Evolutionary conservation across 2,329 filamentous ascomycete species (phyloP), one percentile per base, ranked within the genome.

Genomic region (Trichoderma atroviride): DNA sequence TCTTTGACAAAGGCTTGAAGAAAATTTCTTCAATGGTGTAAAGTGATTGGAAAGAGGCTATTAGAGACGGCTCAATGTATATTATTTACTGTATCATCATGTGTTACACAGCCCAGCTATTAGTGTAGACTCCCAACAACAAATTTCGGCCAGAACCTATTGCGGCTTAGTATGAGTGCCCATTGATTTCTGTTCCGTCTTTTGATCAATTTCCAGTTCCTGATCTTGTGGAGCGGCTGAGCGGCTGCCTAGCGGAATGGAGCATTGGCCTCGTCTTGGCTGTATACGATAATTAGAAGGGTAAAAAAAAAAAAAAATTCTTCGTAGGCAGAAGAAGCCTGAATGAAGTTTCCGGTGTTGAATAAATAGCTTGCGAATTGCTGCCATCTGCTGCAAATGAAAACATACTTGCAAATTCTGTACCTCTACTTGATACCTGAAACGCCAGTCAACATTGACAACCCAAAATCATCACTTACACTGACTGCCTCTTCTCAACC

Each of bases 201-300:
- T 43, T 57, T 14, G 52, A 24, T 65, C 24, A 19, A 27, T 19
- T 56, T 27, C 16, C 33, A 4, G 16, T 11, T 11, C 47, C 37
- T 37, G n/a, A 47, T 66, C 6, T 5, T 40, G 60, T 63, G 60
- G 60, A 53, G 60, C 19, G 60, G 60, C 60, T 63, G 60, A 29
- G 60, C 13, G 60, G 60, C 47, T 63, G 60, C 60, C 60, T 63
- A 47, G 9, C 22, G 27, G 31, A 9, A 63, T 16, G 31, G 47
- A 33, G 22, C 40, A 19, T n/a, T 29, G 33, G 22, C 29, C 22
- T 37, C 33, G 33, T 35, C 9, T 50, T 50, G 47, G n/a, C 19
- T 10, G 13, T 50, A 24, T n/a, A 31, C 43, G 40, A 27, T 19
- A 35, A n/a, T 31, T 19, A 43, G 19, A n/a, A 6, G 3, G 16